A percentile compares a stretch with the other conserved stretches of the same genome.
These are phyloP conservation scores for Pseudopyricularia cyperi DNA, from an alignment of 2,329 filamentous ascomycete genomes.

Conservation along the genomic window DNA sequence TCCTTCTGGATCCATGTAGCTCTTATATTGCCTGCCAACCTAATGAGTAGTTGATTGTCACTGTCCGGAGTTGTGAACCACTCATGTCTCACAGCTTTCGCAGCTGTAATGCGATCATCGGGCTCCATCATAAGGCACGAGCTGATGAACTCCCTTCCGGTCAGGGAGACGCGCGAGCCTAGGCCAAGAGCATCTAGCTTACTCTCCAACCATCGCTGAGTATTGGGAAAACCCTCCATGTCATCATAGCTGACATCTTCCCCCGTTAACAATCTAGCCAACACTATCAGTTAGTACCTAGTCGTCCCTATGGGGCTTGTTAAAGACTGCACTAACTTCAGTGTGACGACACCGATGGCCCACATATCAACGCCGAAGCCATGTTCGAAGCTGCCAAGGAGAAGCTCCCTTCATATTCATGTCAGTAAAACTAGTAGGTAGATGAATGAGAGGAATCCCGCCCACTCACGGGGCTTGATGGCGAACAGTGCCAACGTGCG, in stretches of 20 bases:
- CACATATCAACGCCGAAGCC: slow-evolving; percentile 33
- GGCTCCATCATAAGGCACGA: background rate
- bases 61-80: background rate
- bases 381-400: slow-evolving; percentile 14
- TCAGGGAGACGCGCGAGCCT: background rate
- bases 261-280: background rate
- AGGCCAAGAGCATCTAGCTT: background rate
- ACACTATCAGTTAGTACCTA: background rate
- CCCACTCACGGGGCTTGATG: slow-evolving; percentile 37
- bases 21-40: background rate
- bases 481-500: slow-evolving; percentile 28
- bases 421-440: background rate
- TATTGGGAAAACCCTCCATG: background rate
- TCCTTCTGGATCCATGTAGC: background rate
- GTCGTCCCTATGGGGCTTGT: background rate
- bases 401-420: slow-evolving; percentile 24
- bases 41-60: background rate
- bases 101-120: background rate
- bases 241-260: background rate
- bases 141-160: background rate
- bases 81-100: background rate
- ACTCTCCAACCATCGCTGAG: background rate
- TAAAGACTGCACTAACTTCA: slow-evolving; percentile 13
- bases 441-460: slow-evolving; percentile 1
- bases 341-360: slow-evolving; percentile 33